Percentiles rank a stretch among this genome's conserved stretches.
Evolutionary conservation across 2,329 filamentous ascomycete species (phyloP).

Genomic region (Septoria linicola): DNA sequence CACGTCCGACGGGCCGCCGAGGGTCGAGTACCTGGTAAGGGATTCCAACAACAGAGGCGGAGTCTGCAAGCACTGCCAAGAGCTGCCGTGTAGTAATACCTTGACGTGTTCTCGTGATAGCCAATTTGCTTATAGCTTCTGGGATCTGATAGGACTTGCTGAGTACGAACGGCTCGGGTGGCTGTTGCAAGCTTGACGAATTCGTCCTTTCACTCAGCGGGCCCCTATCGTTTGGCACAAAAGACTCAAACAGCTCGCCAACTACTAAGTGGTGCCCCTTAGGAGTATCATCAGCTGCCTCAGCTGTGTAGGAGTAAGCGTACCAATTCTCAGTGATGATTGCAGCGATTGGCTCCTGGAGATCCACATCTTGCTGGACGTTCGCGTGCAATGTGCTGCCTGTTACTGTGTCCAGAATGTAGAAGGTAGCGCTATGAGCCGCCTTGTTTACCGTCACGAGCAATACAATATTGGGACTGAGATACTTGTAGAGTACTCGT

Average conservation of each 20-base stretch:
- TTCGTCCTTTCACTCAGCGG: constrained; percentile 68
- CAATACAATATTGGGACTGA: constrained; percentile 82
- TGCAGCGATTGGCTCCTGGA: constrained; percentile 69
- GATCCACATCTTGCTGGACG: constrained; percentile 71
- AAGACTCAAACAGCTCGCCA: constrained; percentile 87
- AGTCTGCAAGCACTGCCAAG: constrained; percentile 71
- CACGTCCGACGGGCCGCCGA: constrained; percentile 78
- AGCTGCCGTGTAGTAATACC: constrained; percentile 84
- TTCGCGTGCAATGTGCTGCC: constrained; percentile 74
- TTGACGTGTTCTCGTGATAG: constrained; percentile 85
- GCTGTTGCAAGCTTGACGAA: constrained; percentile 71
- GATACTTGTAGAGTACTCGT: constrained; percentile 94
- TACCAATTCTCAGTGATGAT: constrained; percentile 94
- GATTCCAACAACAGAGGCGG: constrained; percentile 74
- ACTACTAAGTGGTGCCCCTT: constrained; percentile 85
- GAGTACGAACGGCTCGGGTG: constrained; percentile 69
- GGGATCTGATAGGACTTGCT: constrained; percentile 80
- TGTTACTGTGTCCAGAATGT: constrained; percentile 82
- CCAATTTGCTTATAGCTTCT: constrained; percentile 73
- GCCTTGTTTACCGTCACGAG: constrained; percentile 66
- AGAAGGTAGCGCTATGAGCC: constrained; percentile 63
- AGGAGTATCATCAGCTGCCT: constrained; percentile 55
- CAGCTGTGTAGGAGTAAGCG: constrained; percentile 70
- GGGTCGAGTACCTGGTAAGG: constrained; percentile 79
- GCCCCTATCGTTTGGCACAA: constrained; percentile 78